phyloP scores from a whole-genome alignment of 768 basidiomycete genomes.

The Trametes cubensis region DNA sequence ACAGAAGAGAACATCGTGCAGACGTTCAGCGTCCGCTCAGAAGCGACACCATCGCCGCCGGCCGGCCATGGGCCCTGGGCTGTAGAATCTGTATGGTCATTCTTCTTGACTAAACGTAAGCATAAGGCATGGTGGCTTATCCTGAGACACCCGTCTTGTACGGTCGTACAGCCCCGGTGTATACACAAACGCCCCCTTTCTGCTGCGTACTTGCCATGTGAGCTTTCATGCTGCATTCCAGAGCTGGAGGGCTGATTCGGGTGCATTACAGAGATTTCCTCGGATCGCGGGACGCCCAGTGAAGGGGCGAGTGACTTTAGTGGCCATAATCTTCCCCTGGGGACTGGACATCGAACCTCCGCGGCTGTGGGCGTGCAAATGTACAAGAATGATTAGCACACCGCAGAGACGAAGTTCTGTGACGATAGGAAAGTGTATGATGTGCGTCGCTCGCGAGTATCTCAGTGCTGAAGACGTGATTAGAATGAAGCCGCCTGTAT shows the following conservation, averaged over 20 bases:
- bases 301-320: too few species aligned
- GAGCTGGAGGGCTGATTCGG: neutral
- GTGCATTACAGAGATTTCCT: neutral
- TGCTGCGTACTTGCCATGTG: neutral
- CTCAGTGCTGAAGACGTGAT: neutral
- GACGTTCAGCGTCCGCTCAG: neutral
- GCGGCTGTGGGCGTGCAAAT: neutral
- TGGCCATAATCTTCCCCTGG: too few species aligned
- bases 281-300: neutral
- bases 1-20: conserved; percentile 4
- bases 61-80: neutral
- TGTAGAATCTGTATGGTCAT: too few species aligned
- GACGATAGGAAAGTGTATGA: neutral
- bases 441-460: neutral
- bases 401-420: neutral
- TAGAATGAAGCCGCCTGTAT: neutral
- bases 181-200: neutral
- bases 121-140: too few species aligned
- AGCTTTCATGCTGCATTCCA: neutral
- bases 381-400: conserved; percentile 1
- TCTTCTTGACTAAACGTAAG: too few species aligned
- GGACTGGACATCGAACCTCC: too few species aligned
- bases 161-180: neutral
- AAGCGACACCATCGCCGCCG: conserved; percentile 9
- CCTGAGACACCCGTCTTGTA: neutral